Percentiles rank a stretch among this genome's conserved stretches.
Conservation (phyloP, 805 yeast genomes). For the Metschnikowia koreensis region DNA sequence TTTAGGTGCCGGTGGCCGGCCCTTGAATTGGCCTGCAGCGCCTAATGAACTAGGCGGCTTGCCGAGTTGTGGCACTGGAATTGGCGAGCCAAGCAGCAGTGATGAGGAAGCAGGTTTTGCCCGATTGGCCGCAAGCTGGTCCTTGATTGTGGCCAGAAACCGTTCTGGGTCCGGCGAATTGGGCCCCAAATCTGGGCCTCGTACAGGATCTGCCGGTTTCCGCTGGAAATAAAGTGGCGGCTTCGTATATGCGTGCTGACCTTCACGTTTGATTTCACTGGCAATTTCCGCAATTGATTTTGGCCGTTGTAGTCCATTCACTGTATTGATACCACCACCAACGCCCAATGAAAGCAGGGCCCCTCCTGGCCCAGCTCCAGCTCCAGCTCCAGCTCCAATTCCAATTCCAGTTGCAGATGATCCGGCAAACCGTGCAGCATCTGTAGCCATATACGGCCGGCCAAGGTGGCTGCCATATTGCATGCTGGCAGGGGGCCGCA, state of each 20-base stretch:
- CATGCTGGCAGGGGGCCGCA: slow-evolving; percentile 30
- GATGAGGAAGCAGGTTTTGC: slow-evolving; percentile 22
- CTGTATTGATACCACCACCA: too few relatives aligned
- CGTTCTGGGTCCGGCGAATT: background rate
- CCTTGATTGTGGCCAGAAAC: slow-evolving; percentile 33
- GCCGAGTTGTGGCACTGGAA: slow-evolving; percentile 7
- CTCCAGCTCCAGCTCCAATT: too few relatives aligned
- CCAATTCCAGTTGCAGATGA: too few relatives aligned
- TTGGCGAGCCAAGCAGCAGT: slow-evolving; percentile 4
- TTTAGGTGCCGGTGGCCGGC: background rate
- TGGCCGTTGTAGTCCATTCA: slow-evolving; percentile 19
- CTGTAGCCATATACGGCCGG: slow-evolving; percentile 5
- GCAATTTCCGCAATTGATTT: slow-evolving; percentile 44
- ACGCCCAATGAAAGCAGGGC: too few relatives aligned
- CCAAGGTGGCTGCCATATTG: slow-evolving; percentile 7
- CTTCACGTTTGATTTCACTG: slow-evolving; percentile 37
- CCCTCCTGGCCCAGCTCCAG: too few relatives aligned
- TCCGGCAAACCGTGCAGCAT: too few relatives aligned
- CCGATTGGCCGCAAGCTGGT: slow-evolving; percentile 48
- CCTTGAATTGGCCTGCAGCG: background rate
- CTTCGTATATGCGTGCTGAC: slow-evolving; percentile 16
- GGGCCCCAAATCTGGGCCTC: background rate
- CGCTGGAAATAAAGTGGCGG: slow-evolving; percentile 35
- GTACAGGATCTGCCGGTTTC: slow-evolving; percentile 1
- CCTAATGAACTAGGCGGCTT: slow-evolving; percentile 9